Conservation (phyloP, 2,329 filamentous ascomycete genomes). For the Fusarium siculi region DNA sequence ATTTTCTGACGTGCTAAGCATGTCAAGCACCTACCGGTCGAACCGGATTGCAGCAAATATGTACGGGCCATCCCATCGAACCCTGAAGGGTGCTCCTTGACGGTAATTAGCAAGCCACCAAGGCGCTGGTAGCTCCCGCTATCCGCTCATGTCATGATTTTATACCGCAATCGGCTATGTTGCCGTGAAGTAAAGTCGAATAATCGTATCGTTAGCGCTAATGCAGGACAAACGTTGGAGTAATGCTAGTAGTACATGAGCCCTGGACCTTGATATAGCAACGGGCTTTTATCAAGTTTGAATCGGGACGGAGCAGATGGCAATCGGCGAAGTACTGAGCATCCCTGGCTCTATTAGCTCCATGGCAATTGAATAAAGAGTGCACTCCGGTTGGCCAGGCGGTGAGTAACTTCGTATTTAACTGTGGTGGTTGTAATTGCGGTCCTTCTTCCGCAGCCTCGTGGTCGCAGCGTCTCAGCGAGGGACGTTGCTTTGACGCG, state of each 20-base stretch:
- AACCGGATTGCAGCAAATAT: slow-evolving; percentile 25
- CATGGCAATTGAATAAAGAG: background rate
- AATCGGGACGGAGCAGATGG: slow-evolving; percentile 17
- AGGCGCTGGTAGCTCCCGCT: slow-evolving; percentile 23
- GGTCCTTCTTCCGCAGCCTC: slow-evolving; percentile 22
- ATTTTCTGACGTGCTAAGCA: slow-evolving; percentile 15
- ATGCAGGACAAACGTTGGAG: slow-evolving; percentile 25
- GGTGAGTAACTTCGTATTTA: slow-evolving; percentile 31
- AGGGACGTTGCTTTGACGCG: slow-evolving; percentile 16
- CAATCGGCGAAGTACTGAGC: slow-evolving; percentile 9
- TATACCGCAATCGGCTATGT: slow-evolving; percentile 17
- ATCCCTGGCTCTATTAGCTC: background rate
- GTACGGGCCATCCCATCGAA: slow-evolving; percentile 14
- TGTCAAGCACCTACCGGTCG: slow-evolving; percentile 27
- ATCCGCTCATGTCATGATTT: slow-evolving; percentile 32
- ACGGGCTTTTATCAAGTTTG: slow-evolving; percentile 21
- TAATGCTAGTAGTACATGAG: slow-evolving; percentile 3
- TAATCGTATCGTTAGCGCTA: slow-evolving; percentile 12
- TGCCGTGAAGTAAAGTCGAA: slow-evolving; percentile 24
- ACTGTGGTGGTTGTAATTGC: slow-evolving; percentile 28
- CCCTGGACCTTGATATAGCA: slow-evolving; percentile 28
- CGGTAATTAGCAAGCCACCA: slow-evolving; percentile 38
- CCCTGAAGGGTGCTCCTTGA: slow-evolving; percentile 24
- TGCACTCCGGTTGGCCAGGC: slow-evolving; percentile 24
- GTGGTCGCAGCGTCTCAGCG: slow-evolving; percentile 38